phyloP scores from a whole-genome alignment of 257 asterid genomes.

The Plantago ovata region DNA sequence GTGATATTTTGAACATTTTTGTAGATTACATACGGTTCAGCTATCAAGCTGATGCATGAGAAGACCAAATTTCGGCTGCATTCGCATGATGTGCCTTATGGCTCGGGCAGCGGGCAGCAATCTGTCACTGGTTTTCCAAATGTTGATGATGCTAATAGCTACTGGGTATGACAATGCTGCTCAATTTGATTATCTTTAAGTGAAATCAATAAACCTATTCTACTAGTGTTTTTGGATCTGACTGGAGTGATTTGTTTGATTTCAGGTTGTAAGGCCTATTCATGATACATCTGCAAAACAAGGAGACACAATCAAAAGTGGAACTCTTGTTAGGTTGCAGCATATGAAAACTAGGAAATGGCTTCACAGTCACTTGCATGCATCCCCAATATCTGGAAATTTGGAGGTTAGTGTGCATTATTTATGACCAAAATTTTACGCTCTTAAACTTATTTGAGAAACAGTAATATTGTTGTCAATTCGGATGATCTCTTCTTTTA shows the following conservation, averaged over 20 bases:
- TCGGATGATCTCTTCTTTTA: not conserved
- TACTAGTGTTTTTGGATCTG: no score
- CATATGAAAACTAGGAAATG: slow-evolving; percentile 90
- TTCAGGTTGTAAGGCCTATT: slow-evolving; percentile 66
- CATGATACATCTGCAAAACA: slow-evolving; percentile 69
- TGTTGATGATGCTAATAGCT: slow-evolving; percentile 88
- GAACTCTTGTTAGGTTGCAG: slow-evolving; percentile 67
- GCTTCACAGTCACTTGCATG: slow-evolving; percentile 98
- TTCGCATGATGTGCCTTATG: slow-evolving; percentile 93
- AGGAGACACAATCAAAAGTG: slow-evolving; percentile 78
- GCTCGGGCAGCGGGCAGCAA: slow-evolving; percentile 97
- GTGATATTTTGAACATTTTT: slow-evolving; percentile 10
- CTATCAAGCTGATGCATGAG: slow-evolving; percentile 89
- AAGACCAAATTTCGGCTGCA: slow-evolving; percentile 70
- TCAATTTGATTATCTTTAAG: not conserved
- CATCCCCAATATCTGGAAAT: slow-evolving; percentile 95
- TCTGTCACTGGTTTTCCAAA: slow-evolving; percentile 80
- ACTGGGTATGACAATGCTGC: slow-evolving; percentile 56
- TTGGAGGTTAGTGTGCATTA: slow-evolving; percentile 63
- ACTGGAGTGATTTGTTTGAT: not conserved
- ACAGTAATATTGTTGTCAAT: not conserved
- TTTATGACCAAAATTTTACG: not conserved
- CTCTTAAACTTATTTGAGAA: not conserved
- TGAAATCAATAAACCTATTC: not conserved
- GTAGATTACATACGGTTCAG: slow-evolving; percentile 80